A percentile compares a stretch with the other conserved stretches of the same genome.
Evolutionary conservation across 2,329 filamentous ascomycete genomes (phyloP).

Genomic region (Aspergillus tanneri): DNA sequence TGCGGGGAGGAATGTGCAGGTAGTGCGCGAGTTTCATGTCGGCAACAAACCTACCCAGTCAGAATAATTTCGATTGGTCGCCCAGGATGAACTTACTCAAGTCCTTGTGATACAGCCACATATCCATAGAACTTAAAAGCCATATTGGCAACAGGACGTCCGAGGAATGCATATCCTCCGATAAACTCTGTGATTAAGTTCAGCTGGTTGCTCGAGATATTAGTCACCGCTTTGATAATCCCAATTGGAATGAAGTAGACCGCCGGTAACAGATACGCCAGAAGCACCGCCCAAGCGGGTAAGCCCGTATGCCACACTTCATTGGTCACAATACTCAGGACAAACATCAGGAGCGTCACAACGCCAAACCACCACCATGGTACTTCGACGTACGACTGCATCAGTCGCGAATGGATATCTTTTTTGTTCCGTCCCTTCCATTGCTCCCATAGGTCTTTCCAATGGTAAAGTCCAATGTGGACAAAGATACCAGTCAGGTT

Average conservation of each 20-base stretch:
- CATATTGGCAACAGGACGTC: constrained; percentile 51
- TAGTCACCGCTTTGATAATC: constrained; percentile 51
- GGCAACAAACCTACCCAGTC: constrained; percentile 56
- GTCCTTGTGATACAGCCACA: constrained; percentile 63
- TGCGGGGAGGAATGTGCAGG: constrained; percentile 47
- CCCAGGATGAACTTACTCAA: constrained; percentile 37
- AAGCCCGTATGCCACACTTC: constrained; percentile 48
- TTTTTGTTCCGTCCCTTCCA: constrained; percentile 34
- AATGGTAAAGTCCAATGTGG: constrained; percentile 40
- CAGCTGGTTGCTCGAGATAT: constrained; percentile 50
- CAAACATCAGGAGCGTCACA: constrained; percentile 40
- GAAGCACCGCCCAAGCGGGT: constrained; percentile 47
- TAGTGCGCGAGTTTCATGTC: constrained; percentile 64
- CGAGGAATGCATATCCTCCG: constrained; percentile 50
- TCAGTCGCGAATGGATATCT: constrained; percentile 48
- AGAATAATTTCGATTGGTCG: not conserved
- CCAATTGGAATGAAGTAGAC: constrained; percentile 51
- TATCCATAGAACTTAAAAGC: constrained; percentile 73
- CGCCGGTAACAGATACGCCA: constrained; percentile 47
- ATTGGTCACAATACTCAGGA: constrained; percentile 38
- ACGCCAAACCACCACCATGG: constrained; percentile 50
- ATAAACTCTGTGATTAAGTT: constrained; percentile 52
- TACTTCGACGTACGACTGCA: constrained; percentile 41
- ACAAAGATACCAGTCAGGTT: constrained; percentile 58
- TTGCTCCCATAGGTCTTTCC: constrained; percentile 37